A percentile compares a stretch with the other conserved stretches of the same genome.
Conservation (phyloP, 805 yeast species). For the Lipomyces japonicus region DNA sequence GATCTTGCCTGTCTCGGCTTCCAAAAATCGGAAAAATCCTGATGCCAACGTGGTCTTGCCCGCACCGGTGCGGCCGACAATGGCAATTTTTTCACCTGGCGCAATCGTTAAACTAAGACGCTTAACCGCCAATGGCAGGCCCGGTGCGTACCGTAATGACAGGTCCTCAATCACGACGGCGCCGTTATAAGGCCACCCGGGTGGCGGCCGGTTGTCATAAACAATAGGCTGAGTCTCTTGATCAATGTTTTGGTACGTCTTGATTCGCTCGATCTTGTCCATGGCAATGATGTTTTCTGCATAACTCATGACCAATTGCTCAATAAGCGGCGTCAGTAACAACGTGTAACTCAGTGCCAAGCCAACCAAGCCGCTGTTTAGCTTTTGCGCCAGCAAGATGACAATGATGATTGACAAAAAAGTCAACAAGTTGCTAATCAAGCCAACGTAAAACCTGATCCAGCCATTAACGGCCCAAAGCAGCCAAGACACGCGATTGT, state of each 20-base stretch:
- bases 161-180: slow-evolving; percentile 68
- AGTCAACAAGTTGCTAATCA: slow-evolving; percentile 75
- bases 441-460: slow-evolving; percentile 79
- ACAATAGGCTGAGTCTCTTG: slow-evolving; percentile 74
- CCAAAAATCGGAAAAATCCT: slow-evolving; percentile 68
- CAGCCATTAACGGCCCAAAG: slow-evolving; percentile 93
- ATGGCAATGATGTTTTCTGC: slow-evolving; percentile 88
- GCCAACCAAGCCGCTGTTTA: slow-evolving; percentile 95
- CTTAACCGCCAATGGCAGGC: slow-evolving; percentile 81
- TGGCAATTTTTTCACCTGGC: slow-evolving; percentile 79
- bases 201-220: slow-evolving; percentile 62
- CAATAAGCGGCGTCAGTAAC: slow-evolving; percentile 77
- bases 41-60: slow-evolving; percentile 96
- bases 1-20: slow-evolving; percentile 55
- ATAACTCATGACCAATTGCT: slow-evolving; percentile 88
- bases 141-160: slow-evolving; percentile 82
- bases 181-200: slow-evolving; percentile 83
- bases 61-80: slow-evolving; percentile 98
- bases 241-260: slow-evolving; percentile 74
- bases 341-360: slow-evolving; percentile 90
- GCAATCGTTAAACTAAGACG: slow-evolving; percentile 75
- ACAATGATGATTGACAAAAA: slow-evolving; percentile 77
- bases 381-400: slow-evolving; percentile 53
- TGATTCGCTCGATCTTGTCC: slow-evolving; percentile 93
- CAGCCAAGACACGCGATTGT: slow-evolving; percentile 86